These are phyloP conservation scores for Acacia concinna DNA, from an alignment of 331 rosid genomes.

Conservation along the genomic window DNA sequence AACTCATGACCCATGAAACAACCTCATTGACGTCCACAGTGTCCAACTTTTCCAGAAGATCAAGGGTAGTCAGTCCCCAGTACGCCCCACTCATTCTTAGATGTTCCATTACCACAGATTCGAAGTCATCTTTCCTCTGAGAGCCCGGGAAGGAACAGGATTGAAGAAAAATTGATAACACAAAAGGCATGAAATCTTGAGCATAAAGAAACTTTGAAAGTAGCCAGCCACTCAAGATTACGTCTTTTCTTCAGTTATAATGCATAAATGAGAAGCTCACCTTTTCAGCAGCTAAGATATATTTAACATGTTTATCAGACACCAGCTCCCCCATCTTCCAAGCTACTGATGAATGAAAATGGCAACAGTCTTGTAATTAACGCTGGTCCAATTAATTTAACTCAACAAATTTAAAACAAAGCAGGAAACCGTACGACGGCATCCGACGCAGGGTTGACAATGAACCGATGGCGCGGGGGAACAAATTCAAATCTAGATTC, in stretches of 20 bases:
- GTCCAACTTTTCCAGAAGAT: constrained; percentile 56
- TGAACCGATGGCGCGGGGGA: not conserved
- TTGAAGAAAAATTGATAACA: not conserved
- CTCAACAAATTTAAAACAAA: no score
- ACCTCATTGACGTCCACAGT: constrained; percentile 61
- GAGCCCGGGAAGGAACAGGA: constrained; percentile 1
- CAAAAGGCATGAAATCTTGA: not conserved
- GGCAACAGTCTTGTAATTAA: not conserved
- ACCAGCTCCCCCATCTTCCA: constrained; percentile 72
- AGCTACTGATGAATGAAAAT: not conserved
- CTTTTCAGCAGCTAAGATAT: constrained; percentile 67
- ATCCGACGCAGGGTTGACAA: not conserved
- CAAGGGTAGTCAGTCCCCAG: constrained; percentile 67
- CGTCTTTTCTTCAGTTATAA: not conserved
- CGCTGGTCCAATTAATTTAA: not conserved
- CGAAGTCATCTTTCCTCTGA: constrained; percentile 64
- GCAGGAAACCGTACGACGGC: not conserved
- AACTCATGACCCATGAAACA: constrained; percentile 71
- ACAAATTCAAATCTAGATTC: not conserved
- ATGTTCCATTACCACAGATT: constrained; percentile 70
- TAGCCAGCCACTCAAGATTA: constrained; percentile 8
- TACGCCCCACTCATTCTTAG: constrained; percentile 72
- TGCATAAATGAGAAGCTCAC: constrained; percentile 36
- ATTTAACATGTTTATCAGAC: constrained; percentile 66
- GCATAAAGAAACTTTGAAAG: constrained; percentile 1